These are phyloP conservation scores for Fragilaria crotonensis DNA, from an alignment of 108 stramenopile genomes.

Conservation along the genomic window DNA sequence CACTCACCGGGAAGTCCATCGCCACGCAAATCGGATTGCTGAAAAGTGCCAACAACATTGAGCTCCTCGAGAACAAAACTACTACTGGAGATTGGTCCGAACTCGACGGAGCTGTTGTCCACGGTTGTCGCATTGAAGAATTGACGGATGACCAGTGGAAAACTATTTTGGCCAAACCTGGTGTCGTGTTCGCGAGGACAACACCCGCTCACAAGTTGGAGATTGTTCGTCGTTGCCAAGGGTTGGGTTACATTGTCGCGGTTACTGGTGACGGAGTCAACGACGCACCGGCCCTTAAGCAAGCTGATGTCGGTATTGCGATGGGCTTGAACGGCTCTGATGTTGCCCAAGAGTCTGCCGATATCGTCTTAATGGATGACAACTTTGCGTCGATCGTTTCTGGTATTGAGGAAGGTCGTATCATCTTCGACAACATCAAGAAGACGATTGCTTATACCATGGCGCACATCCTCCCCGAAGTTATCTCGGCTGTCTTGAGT, in stretches of 20 bases:
- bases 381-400: conserved; percentile 76
- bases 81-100: neutral
- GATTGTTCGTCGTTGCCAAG: conserved; percentile 58
- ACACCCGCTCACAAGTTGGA: conserved; percentile 82
- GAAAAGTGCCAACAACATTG: neutral
- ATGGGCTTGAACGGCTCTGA: conserved; percentile 85
- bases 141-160: conserved; percentile 10
- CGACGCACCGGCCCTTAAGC: conserved; percentile 58
- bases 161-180: conserved; percentile 4
- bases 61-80: neutral
- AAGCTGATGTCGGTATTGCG: conserved; percentile 85
- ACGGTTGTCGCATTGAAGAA: conserved; percentile 1
- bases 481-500: neutral
- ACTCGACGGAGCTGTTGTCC: neutral
- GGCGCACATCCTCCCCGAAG: conserved; percentile 48
- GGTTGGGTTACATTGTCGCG: conserved; percentile 53
- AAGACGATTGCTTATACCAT: conserved; percentile 51
- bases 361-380: conserved; percentile 80
- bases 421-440: conserved; percentile 75
- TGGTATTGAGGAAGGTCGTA: conserved; percentile 64
- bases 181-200: conserved; percentile 40
- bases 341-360: conserved; percentile 82
- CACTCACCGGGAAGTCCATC: conserved; percentile 3
- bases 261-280: conserved; percentile 89
- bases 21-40: conserved; percentile 4